Percentiles rank a stretch among this genome's conserved stretches.
Conservation (phyloP, 2,329 filamentous ascomycete genomes). For the Claviceps sp. region DNA sequence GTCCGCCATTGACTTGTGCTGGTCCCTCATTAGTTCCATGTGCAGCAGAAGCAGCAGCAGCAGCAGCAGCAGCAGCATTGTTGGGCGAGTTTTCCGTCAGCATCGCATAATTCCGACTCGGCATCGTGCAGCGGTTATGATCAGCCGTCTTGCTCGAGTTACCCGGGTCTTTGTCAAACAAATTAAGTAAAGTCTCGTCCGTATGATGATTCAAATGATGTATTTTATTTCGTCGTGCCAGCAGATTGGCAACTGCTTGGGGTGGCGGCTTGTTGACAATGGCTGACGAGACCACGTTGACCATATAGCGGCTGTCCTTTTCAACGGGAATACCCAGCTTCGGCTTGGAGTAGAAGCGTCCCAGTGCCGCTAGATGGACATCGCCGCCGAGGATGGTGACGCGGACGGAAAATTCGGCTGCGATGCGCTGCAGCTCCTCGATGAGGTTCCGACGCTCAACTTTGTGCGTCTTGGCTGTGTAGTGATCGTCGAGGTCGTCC, state of each 20-base stretch:
- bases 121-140: constrained; percentile 77
- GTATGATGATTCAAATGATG: constrained; percentile 59
- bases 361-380: constrained; percentile 82
- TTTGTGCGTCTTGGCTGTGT: constrained; percentile 87
- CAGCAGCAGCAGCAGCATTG: constrained; percentile 15
- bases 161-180: constrained; percentile 85
- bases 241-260: constrained; percentile 72
- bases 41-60: constrained; percentile 1
- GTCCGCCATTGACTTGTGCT: constrained; percentile 10
- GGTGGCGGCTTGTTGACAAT: constrained; percentile 94
- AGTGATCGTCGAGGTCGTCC: constrained; percentile 91
- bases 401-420: constrained; percentile 75
- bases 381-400: constrained; percentile 89
- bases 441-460: constrained; percentile 69
- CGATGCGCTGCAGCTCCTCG: constrained; percentile 68
- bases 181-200: constrained; percentile 84
- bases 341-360: constrained; percentile 88
- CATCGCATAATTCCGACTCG: constrained; percentile 85
- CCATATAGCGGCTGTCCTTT: constrained; percentile 86
- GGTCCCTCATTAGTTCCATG: constrained; percentile 9
- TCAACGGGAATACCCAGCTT: constrained; percentile 63
- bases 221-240: constrained; percentile 80
- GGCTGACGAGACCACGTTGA: constrained; percentile 83
- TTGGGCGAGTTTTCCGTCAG: constrained; percentile 75
- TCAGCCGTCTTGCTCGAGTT: constrained; percentile 56